Percentiles rank a stretch among this genome's conserved stretches.
phyloP scores from a whole-genome alignment of 805 yeast genomes.

The Wickerhamiella allomyrinae region DNA sequence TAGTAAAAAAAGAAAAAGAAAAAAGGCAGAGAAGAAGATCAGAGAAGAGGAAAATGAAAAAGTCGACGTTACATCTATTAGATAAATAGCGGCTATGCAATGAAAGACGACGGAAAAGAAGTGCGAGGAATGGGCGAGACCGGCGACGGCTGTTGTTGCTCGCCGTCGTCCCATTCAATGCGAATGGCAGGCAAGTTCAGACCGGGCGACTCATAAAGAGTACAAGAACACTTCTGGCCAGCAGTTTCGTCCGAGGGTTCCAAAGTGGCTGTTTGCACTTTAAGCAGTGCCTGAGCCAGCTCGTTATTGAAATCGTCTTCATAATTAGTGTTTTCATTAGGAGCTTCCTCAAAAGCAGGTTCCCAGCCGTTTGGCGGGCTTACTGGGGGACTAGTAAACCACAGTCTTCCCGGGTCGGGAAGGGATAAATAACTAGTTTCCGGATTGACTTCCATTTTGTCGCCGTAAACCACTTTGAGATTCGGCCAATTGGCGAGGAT shows the following conservation, averaged over 20 bases:
- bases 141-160: not conserved
- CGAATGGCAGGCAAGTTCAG: not conserved
- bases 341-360: slow-evolving; percentile 14
- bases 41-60: no score
- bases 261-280: not conserved
- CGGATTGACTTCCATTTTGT: slow-evolving; percentile 2
- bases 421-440: slow-evolving; percentile 8
- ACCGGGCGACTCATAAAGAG: not conserved
- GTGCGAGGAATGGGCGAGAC: not conserved
- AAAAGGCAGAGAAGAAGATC: no score
- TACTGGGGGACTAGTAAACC: slow-evolving; percentile 18
- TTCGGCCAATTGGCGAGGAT: not conserved
- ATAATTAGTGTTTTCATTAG: slow-evolving; percentile 13
- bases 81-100: no score
- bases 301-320: slow-evolving; percentile 14
- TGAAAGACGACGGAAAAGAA: not conserved
- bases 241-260: not conserved
- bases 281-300: slow-evolving; percentile 10
- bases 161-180: slow-evolving; percentile 1
- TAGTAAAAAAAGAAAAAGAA: no score
- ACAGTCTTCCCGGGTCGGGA: slow-evolving; percentile 16
- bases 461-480: slow-evolving; percentile 2
- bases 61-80: no score
- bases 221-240: not conserved
- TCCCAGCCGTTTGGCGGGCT: slow-evolving; percentile 19